These are phyloP conservation scores for Cutaneotrichosporon curvatum DNA, from an alignment of 1,284 basidiomycete species.

Conservation along the genomic window DNA sequence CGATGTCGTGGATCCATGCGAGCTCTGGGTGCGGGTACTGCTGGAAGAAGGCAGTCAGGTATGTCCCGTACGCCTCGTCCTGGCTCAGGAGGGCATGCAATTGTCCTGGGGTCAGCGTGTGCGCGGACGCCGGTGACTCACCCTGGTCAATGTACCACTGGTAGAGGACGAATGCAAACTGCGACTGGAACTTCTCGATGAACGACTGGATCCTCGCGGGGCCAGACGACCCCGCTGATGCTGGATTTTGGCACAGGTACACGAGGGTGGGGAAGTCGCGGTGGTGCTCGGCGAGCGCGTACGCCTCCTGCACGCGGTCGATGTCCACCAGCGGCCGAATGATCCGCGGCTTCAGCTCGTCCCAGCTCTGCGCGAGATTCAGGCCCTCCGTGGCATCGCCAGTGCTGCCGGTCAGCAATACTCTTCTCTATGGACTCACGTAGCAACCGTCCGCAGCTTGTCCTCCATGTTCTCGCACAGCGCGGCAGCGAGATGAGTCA, in stretches of 20 bases:
- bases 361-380: slow-evolving; percentile 31
- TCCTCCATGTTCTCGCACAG: slow-evolving; percentile 69
- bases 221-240: slow-evolving; percentile 28
- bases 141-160: slow-evolving; percentile 55
- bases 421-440: too few species aligned
- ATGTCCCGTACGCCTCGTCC: slow-evolving; percentile 55
- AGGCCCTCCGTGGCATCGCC: slow-evolving; percentile 2
- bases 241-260: slow-evolving; percentile 61
- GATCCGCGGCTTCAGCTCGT: slow-evolving; percentile 34
- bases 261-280: slow-evolving; percentile 75
- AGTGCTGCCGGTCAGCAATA: too few species aligned
- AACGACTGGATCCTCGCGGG: slow-evolving; percentile 53
- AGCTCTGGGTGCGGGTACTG: slow-evolving; percentile 58
- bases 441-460: slow-evolving; percentile 60
- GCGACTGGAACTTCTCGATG: slow-evolving; percentile 70
- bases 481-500: slow-evolving; percentile 63
- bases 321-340: slow-evolving; percentile 52
- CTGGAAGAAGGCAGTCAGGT: slow-evolving; percentile 70
- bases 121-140: slow-evolving; percentile 9
- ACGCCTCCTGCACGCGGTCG: slow-evolving; percentile 63
- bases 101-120: slow-evolving; percentile 53
- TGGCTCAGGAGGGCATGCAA: slow-evolving; percentile 67
- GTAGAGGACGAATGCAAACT: slow-evolving; percentile 82
- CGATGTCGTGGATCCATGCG: slow-evolving; percentile 86
- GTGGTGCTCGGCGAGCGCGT: slow-evolving; percentile 75